Evolutionary conservation across 768 basidiomycete genomes (phyloP), one percentile per base, ranked within the genome.

Genomic region (Agaricus bisporus): DNA sequence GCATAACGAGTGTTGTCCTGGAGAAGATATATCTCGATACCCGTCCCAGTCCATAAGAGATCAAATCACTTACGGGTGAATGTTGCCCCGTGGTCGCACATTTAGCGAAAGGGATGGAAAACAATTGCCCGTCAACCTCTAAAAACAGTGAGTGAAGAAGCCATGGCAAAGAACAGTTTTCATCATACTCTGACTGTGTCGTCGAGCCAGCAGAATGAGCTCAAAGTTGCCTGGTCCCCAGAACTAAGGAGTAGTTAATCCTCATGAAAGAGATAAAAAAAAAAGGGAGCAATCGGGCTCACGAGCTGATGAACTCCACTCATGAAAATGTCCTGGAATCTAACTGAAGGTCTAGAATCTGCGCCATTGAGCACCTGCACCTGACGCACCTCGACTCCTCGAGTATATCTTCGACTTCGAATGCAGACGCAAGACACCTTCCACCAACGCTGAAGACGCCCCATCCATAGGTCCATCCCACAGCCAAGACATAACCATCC

Each of bases 1-100:
- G 92, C 95, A 64, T 95, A 95, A 59, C 91, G 85, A 7, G 94
- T 93, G 64, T 97, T 98, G 64, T 98, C 95, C 92, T 94, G 42
- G 41, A 38, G 38, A 42, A 3, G 26, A 1, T 32, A 36, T 39
- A 41, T 56, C 22, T 56, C 5, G 47, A 15, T 26, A 11, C 49
- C 38, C 22, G 41, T 14, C 18, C 35, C n/a, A 25, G 14, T 32
- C 28, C 5, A 25, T n/a, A 32, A 32, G 3, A 10, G 18, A 37
- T 36, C 28, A 18, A 72, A 6, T 1, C 5, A 17, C 85, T 57
- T 63, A 93, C 94, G 5, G 95, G 95, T 36, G 90, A 85, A 62
- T 95, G 91, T 64, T 95, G 91, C 5, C 85, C 85, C 12, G 93
- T 90, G 4, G 91, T 87, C 2, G 94, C 91, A 64, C 92, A 95